Evolutionary conservation across 106 monocot genomes (phyloP).

Genomic region (Hemerocallis citrina): DNA sequence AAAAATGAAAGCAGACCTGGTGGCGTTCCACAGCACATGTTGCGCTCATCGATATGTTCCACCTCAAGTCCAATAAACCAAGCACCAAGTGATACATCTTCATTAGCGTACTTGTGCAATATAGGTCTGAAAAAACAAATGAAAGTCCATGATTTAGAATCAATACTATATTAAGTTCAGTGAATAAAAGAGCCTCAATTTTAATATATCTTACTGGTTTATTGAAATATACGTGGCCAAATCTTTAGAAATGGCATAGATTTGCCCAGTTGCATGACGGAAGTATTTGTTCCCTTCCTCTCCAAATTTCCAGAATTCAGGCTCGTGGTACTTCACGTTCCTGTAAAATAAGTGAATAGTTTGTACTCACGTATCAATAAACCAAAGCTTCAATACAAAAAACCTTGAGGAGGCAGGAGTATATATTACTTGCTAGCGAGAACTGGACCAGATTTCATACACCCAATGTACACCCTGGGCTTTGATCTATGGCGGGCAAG

Average conservation of each 20-base stretch:
- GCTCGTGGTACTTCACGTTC: conserved; percentile 91
- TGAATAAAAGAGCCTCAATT: not conserved
- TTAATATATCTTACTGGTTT: conserved; percentile 48
- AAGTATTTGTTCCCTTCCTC: conserved; percentile 98
- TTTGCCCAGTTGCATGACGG: conserved; percentile 96
- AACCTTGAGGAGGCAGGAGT: not conserved
- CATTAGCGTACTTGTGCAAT: conserved; percentile 83
- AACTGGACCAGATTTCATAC: conserved; percentile 98
- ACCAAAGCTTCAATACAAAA: not conserved
- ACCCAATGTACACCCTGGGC: conserved; percentile 83
- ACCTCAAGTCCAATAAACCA: conserved; percentile 88
- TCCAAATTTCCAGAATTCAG: conserved; percentile 96
- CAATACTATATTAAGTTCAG: not conserved
- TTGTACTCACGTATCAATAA: not conserved
- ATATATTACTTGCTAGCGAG: conserved; percentile 67
- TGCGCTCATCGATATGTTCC: conserved; percentile 70
- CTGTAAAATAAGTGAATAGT: conserved; percentile 14
- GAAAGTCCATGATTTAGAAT: not conserved
- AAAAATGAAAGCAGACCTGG: conserved; percentile 30
- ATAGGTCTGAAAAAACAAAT: conserved; percentile 38
- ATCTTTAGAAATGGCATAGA: conserved; percentile 92
- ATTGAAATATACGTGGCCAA: conserved; percentile 91
- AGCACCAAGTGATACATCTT: conserved; percentile 74
- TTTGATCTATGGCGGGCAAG: conserved; percentile 82
- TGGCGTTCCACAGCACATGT: conserved; percentile 78